Conservation (phyloP, 1,139 yeast species). For the Debaryomyces nepalensis region DNA sequence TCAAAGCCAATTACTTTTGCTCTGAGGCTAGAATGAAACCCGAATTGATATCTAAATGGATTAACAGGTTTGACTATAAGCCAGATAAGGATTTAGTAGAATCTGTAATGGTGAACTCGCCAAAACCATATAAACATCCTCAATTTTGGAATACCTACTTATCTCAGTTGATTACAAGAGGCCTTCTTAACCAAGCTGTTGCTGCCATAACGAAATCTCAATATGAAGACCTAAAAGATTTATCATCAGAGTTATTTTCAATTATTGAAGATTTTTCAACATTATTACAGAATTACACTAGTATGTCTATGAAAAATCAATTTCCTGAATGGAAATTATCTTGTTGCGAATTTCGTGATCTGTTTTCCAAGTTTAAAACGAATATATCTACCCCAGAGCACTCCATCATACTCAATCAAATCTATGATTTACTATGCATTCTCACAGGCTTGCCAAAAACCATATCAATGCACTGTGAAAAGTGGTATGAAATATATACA, state of each 20-base stretch:
- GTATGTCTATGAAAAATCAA: conserved; percentile 45
- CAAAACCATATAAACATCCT: conserved; percentile 56
- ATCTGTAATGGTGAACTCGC: conserved; percentile 46
- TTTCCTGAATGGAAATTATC: conserved; percentile 56
- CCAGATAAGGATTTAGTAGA: conserved; percentile 57
- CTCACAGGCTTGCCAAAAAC: conserved; percentile 59
- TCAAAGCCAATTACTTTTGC: conserved; percentile 57
- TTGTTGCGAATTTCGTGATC: conserved; percentile 56
- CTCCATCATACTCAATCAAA: conserved; percentile 39
- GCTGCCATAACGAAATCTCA: conserved; percentile 49
- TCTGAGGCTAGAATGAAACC: conserved; percentile 48
- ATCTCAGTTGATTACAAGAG: conserved; percentile 63
- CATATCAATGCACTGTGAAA: conserved; percentile 50
- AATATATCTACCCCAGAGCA: conserved; percentile 26
- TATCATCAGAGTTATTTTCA: conserved; percentile 35
- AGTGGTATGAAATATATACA: conserved; percentile 76
- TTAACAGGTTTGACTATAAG: conserved; percentile 65
- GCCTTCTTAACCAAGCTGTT: conserved; percentile 60
- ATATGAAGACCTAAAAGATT: conserved; percentile 40
- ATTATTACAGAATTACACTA: conserved; percentile 45
- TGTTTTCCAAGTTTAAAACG: conserved; percentile 29
- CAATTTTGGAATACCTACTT: conserved; percentile 67
- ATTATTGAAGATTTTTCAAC: conserved; percentile 53
- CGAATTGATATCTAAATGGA: conserved; percentile 58
- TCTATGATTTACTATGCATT: conserved; percentile 48